Evolutionary conservation across 2,329 filamentous ascomycete genomes (phyloP).

Genomic region (Teratosphaeria gauchensis): DNA sequence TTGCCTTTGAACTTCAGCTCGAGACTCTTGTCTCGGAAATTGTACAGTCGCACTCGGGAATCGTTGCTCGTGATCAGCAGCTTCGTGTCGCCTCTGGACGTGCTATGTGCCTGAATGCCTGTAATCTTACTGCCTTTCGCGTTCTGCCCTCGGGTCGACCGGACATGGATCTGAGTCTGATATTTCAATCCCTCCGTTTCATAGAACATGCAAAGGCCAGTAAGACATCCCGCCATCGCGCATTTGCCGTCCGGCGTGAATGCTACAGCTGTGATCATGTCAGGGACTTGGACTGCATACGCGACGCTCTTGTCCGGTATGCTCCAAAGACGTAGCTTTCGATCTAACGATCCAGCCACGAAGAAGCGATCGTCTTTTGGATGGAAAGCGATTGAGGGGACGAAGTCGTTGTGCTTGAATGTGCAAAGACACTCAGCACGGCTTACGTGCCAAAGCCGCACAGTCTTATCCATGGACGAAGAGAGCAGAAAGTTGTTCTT

Average conservation of each 20-base stretch:
- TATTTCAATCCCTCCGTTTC: slow-evolving; percentile 84
- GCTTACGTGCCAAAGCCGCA: slow-evolving; percentile 85
- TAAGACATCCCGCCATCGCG: slow-evolving; percentile 79
- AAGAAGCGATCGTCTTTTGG: slow-evolving; percentile 95
- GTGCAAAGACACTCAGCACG: slow-evolving; percentile 79
- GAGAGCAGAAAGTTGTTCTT: slow-evolving; percentile 97
- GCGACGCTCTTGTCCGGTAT: slow-evolving; percentile 94
- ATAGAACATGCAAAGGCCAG: slow-evolving; percentile 79
- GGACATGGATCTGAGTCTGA: slow-evolving; percentile 81
- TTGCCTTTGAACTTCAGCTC: slow-evolving; percentile 88
- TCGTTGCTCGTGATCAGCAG: slow-evolving; percentile 91
- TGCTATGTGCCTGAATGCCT: slow-evolving; percentile 66
- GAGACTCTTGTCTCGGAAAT: slow-evolving; percentile 70
- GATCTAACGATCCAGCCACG: slow-evolving; percentile 82
- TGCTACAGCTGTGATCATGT: slow-evolving; percentile 87
- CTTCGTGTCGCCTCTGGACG: slow-evolving; percentile 60
- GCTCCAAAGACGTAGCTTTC: slow-evolving; percentile 83
- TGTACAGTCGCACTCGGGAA: slow-evolving; percentile 83
- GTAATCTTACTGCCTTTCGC: slow-evolving; percentile 97
- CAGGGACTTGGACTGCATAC: slow-evolving; percentile 64
- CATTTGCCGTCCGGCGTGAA: slow-evolving; percentile 89
- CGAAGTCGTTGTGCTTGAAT: slow-evolving; percentile 91
- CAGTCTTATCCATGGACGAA: slow-evolving; percentile 96
- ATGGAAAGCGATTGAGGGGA: slow-evolving; percentile 90
- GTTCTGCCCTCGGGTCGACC: slow-evolving; percentile 83